Evolutionary conservation across 306 rosid genomes (phyloP).

Genomic region (Sechiopsis laciniata): DNA sequence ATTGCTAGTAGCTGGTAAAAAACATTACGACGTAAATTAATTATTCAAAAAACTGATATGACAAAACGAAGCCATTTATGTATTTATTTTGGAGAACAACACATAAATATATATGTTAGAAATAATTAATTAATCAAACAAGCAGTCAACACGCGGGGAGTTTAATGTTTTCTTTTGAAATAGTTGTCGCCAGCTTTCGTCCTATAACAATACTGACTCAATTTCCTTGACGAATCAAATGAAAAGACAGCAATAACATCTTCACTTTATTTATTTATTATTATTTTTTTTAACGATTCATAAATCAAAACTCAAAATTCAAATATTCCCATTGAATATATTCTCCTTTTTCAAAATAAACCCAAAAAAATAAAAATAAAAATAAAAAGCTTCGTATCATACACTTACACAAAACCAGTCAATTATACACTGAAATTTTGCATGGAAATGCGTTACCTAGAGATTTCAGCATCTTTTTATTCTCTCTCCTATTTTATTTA

Average conservation of each 20-base stretch:
- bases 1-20: no score
- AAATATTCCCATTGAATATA: neutral
- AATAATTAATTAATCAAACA: neutral
- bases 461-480: constrained; percentile 13
- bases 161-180: constrained; percentile 6
- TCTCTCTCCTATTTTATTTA: neutral
- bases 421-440: constrained; percentile 9
- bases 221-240: neutral
- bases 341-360: neutral
- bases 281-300: neutral
- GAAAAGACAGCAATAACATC: constrained; percentile 18
- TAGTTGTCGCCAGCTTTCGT: constrained; percentile 18
- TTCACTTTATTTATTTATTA: no score
- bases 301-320: neutral
- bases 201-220: neutral
- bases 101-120: no score
- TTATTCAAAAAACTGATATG: no score
- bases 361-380: neutral
- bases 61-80: neutral
- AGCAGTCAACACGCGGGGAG: constrained; percentile 11
- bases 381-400: neutral
- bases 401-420: neutral
- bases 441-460: neutral
- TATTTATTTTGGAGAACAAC: neutral
- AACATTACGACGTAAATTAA: no score